Conservation (phyloP, 176 grass and related monocot species). For the Musa beccarii region DNA sequence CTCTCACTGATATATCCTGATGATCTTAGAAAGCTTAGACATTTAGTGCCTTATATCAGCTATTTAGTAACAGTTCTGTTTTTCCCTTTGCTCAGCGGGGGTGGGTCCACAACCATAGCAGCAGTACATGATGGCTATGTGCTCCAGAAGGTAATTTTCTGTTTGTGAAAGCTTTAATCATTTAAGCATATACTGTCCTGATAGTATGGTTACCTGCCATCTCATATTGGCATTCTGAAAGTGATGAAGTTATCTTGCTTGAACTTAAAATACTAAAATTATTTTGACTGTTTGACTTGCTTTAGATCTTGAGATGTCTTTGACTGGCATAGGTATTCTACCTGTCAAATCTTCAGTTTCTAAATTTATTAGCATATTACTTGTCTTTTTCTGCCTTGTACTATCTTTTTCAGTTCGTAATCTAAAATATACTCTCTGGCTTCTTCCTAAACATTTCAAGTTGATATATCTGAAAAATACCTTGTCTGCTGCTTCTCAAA, state of each 20-base stretch:
- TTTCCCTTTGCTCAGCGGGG: slow-evolving; percentile 59
- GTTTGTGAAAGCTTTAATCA: neutral
- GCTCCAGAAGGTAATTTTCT: slow-evolving; percentile 70
- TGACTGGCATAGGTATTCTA: neutral
- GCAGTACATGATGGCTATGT: slow-evolving; percentile 96
- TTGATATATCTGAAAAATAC: neutral
- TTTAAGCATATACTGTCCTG: neutral
- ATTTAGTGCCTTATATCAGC: neutral
- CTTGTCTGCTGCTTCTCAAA: neutral
- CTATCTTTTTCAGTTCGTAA: neutral
- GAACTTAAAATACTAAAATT: neutral
- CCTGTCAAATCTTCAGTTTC: neutral
- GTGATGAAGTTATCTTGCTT: neutral
- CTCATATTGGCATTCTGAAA: neutral
- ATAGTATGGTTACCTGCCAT: neutral
- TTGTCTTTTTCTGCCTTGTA: neutral
- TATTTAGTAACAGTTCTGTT: slow-evolving; percentile 9
- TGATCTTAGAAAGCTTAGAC: neutral
- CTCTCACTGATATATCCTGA: neutral
- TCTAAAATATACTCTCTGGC: neutral
- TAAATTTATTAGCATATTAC: neutral
- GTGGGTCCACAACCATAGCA: slow-evolving; percentile 79
- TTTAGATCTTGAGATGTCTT: neutral
- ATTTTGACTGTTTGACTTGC: neutral
- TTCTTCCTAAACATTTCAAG: neutral